Evolutionary conservation across 1,139 yeast species (phyloP), one percentile per base, ranked within the genome.

Genomic region (Nadsonia starkeyi-henricii): DNA sequence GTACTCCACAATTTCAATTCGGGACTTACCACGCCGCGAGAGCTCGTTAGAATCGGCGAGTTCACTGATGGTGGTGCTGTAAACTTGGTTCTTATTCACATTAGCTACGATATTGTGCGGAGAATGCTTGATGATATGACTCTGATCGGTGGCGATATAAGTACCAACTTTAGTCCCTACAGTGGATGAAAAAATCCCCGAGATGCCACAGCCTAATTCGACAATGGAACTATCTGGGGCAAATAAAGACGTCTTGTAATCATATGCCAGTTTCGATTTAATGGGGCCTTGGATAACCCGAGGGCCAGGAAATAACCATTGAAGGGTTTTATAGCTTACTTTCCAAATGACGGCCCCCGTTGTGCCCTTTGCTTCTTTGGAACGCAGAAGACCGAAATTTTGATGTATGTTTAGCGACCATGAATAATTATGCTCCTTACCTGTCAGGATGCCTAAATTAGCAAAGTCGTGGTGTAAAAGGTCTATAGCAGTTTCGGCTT

Each of bases 131-230:
- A 81, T 57, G 15, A 82, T 57, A 49, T 73, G 79, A 39, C 62
- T 63, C 56, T 81, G 89, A 58, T 82, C 93, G 0, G 85, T 76
- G 1, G 83, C 81, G 1, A 80, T 61, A 54, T 70, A 80, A 21
- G 59, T 58, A 0, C 55, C 47, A 9, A 69, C 66, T 13, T 49
- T 44, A 0, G 69, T 68, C 0, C 74, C 77, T 15, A 81, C 51
- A 0, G 71, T 60, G 2, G 73, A 61, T 0, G 78, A 78, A 26
- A 77, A 60, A 1, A 81, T 60, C 0, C 82, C 88, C 0, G 80
- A 72, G 0, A 74, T 74, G 0, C 93, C 93, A 17, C 84, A 62
- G 0, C 93, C 93, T 5, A 82, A 60, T 55, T 82, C 91, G 2
- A 81, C 62, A 0, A 80, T 71, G 1, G 58, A 55, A 39, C 57